Percentiles rank a stretch among this genome's conserved stretches.
Conservation (phyloP, 176 grass and related monocot species). For the Alopecurus myosuroides region DNA sequence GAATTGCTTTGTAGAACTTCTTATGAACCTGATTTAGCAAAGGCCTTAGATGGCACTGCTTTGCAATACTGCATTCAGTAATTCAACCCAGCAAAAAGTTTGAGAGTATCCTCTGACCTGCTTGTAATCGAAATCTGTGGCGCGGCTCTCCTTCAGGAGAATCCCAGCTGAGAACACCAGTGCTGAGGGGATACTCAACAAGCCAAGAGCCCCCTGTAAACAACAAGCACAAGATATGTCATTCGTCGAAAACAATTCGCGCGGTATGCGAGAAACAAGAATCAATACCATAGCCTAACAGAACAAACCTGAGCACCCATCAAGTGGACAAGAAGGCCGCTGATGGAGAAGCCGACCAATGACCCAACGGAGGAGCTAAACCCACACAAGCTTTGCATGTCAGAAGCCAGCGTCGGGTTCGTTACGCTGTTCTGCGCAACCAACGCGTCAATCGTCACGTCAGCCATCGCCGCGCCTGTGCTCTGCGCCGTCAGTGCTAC, state of each 20-base stretch:
- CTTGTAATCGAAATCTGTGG: slow-evolving; percentile 46
- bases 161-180: slow-evolving; percentile 67
- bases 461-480: slow-evolving; percentile 55
- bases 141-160: slow-evolving; percentile 54
- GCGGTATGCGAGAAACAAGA: neutral
- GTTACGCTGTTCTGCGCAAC: slow-evolving; percentile 72
- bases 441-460: slow-evolving; percentile 78
- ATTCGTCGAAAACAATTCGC: neutral
- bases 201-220: slow-evolving; percentile 67
- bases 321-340: slow-evolving; percentile 75
- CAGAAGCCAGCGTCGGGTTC: slow-evolving; percentile 55
- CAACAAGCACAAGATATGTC: neutral
- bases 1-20: slow-evolving; percentile 56
- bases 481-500: slow-evolving; percentile 52
- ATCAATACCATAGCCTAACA: neutral
- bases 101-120: slow-evolving; percentile 37
- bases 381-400: slow-evolving; percentile 81
- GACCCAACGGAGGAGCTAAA: slow-evolving; percentile 70
- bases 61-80: neutral
- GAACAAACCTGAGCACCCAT: slow-evolving; percentile 67
- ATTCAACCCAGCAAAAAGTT: slow-evolving; percentile 6
- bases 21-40: slow-evolving; percentile 55
- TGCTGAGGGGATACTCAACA: slow-evolving; percentile 69
- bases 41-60: neutral
- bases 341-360: slow-evolving; percentile 72